phyloP scores from a whole-genome alignment of 2,329 filamentous ascomycete species.

The Ciborinia camelliae region DNA sequence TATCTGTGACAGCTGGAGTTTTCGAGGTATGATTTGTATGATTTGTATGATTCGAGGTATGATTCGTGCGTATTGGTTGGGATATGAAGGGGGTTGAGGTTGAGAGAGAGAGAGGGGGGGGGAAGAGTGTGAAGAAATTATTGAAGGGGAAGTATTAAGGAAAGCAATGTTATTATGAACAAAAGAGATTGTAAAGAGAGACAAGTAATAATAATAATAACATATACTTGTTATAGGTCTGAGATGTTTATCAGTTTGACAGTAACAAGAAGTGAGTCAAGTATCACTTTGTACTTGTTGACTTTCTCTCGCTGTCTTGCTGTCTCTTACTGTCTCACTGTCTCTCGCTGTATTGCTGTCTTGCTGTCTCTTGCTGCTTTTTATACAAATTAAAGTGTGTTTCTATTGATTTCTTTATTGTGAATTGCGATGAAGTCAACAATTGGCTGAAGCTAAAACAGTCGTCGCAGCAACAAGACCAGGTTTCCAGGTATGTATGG shows the following conservation, averaged over 20 bases:
- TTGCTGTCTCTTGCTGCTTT: too few relatives aligned
- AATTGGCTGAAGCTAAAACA: constrained; percentile 4
- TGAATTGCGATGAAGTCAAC: constrained; percentile 13
- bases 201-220: background rate
- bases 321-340: too few relatives aligned
- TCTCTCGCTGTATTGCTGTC: too few relatives aligned
- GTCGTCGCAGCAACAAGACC: constrained; percentile 18
- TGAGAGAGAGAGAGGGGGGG: background rate
- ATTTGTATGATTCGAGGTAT: constrained; percentile 1
- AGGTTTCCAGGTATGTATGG: too few relatives aligned
- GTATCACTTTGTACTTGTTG: background rate
- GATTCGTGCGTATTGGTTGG: constrained; percentile 12
- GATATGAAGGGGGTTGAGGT: background rate
- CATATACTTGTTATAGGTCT: constrained; percentile 11
- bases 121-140: background rate
- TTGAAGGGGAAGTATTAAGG: background rate
- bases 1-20: constrained; percentile 6
- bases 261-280: constrained; percentile 1
- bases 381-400: background rate
- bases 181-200: constrained; percentile 5
- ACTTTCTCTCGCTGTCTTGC: background rate
- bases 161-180: constrained; percentile 2
- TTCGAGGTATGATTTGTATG: background rate
- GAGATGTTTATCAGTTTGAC: background rate
- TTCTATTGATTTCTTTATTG: background rate